Conservation (phyloP, 2,329 filamentous ascomycete species). For the Epichloe coenophiala region DNA sequence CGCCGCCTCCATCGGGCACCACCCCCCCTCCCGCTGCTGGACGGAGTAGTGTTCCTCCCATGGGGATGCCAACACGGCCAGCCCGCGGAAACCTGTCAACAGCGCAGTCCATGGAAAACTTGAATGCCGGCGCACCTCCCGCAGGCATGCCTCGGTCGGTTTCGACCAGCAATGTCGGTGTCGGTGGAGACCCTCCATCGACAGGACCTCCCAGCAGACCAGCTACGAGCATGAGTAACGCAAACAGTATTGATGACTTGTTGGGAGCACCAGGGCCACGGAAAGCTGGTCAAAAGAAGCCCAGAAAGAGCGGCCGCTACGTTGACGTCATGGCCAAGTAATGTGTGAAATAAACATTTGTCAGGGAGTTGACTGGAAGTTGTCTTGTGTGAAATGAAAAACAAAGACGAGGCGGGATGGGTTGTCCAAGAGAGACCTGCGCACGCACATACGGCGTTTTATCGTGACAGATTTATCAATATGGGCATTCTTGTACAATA, state of each 20-base stretch:
- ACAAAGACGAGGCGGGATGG: background rate
- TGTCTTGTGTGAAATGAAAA: background rate
- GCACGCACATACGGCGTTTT: constrained; percentile 1
- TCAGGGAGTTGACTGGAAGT: no score
- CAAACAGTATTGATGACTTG: constrained; percentile 90
- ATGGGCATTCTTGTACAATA: constrained; percentile 4
- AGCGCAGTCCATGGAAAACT: constrained; percentile 11
- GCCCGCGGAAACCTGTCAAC: background rate
- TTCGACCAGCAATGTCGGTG: constrained; percentile 29
- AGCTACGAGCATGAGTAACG: constrained; percentile 71
- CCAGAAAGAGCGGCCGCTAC: constrained; percentile 76
- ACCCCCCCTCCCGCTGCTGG: constrained; percentile 18
- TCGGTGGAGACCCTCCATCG: constrained; percentile 22
- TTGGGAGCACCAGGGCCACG: constrained; percentile 61
- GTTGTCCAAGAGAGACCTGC: background rate
- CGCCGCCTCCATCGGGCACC: constrained; percentile 33
- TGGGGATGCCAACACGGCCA: constrained; percentile 13
- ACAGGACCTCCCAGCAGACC: constrained; percentile 52
- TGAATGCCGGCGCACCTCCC: constrained; percentile 23
- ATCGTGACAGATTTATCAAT: background rate
- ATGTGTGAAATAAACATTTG: background rate
- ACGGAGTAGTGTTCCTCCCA: constrained; percentile 20
- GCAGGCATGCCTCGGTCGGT: constrained; percentile 31
- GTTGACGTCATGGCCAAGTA: constrained; percentile 87
- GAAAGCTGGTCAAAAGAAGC: constrained; percentile 51